Conservation (phyloP, 129 eudicot genomes). For the Apium graveolens region DNA sequence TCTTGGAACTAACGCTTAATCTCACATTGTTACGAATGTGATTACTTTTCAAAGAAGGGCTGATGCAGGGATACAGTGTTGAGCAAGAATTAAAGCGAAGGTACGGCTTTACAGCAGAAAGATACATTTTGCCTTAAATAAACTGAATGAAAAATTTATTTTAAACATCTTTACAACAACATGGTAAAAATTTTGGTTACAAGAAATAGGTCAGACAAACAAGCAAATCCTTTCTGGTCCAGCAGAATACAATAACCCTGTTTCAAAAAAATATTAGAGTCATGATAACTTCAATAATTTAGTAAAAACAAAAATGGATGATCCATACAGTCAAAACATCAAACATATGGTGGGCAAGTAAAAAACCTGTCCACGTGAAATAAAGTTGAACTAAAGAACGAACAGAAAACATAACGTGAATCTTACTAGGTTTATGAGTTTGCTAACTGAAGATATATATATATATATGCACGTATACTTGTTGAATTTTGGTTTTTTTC, state of each 20-base stretch:
- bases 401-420: not conserved
- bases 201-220: not conserved
- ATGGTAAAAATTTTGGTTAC: not conserved
- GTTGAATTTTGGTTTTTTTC: no score
- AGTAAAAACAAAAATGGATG: not conserved
- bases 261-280: not conserved
- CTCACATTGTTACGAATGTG: constrained; percentile 13
- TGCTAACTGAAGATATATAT: no score
- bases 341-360: constrained; percentile 16
- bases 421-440: not conserved
- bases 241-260: not conserved
- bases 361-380: not conserved
- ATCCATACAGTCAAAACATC: constrained; percentile 11
- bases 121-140: constrained; percentile 11
- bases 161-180: not conserved
- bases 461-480: no score
- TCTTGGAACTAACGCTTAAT: constrained; percentile 25
- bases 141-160: not conserved
- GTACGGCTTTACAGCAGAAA: constrained; percentile 32
- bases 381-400: not conserved
- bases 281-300: not conserved
- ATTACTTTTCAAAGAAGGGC: constrained; percentile 14
- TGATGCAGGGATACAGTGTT: constrained; percentile 12
- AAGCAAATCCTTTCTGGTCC: not conserved
- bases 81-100: constrained; percentile 20